Evolutionary conservation across 805 yeast genomes (phyloP), one percentile per base, ranked within the genome.

Genomic region (Candida insectalens): DNA sequence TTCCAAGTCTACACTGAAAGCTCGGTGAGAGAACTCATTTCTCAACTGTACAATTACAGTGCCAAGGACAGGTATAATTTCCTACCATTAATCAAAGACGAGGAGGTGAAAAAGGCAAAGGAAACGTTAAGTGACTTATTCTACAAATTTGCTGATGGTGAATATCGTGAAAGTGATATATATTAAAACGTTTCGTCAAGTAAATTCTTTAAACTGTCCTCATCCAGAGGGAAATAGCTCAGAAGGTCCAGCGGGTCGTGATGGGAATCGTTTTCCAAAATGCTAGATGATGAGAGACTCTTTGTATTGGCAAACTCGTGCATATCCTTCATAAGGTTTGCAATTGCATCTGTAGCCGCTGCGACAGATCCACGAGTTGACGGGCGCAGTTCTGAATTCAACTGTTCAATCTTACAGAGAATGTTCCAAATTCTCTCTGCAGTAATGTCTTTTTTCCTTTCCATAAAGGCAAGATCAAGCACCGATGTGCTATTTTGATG

Each of bases 1-100:
- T 46, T 41, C 29, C 47, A 46, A 25, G 16, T 33, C 17, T 42
- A 27, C 25, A 37, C 35, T 29, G 44, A 44, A 22, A 32, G 29
- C 5, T 21, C 34, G 15, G 43, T 46, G 17, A 17, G 12, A 2
- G 42, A 35, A 18, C 41, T 37, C 15, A 39, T 44, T 21, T 14
- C 29, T 14, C 13, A 22, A 12, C 25, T 36, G 10, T 36, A 38
- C 18, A 32, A 39, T 10, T 28, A 33, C 17, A 35, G 40, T 10
- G 41, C 49, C 3, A 20, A 27, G 10, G 30, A 32, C 13, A 29
- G 49, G 19, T 27, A 37, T 13, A 36, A 40, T 19, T 22, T 40
- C 10, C 10, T 30, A n/a, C 28, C 29, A 17, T 16, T 30, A 3
- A 16, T 41, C 12, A 32, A 16, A 6, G 14, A 29, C 14, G 29